These are phyloP conservation scores for Trametes cubensis DNA, from an alignment of 768 basidiomycete species.

Conservation along the genomic window DNA sequence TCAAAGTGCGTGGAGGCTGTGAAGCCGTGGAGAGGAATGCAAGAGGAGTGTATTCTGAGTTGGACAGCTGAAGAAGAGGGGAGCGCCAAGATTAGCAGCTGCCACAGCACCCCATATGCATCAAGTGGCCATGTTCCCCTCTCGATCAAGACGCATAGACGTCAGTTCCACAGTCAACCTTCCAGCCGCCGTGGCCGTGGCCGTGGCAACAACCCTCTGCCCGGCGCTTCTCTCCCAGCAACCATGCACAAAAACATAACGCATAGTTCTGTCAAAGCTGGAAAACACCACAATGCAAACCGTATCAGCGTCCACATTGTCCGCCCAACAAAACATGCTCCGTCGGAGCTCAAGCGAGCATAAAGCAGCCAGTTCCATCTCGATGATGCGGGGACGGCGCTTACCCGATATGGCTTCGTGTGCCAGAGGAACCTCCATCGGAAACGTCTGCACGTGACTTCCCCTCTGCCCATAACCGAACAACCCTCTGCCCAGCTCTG, in stretches of 20 bases:
- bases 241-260: neutral
- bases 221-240: too few relatives aligned
- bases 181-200: constrained; percentile 8
- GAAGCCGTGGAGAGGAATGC: neutral
- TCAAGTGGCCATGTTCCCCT: neutral
- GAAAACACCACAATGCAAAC: neutral
- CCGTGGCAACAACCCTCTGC: neutral
- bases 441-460: constrained; percentile 34
- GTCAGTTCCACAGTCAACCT: constrained; percentile 4
- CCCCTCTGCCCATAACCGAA: constrained; percentile 44
- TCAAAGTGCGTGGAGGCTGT: neutral
- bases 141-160: constrained; percentile 12
- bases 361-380: constrained; percentile 7
- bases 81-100: constrained; percentile 1
- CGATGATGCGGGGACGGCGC: constrained; percentile 9
- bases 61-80: neutral
- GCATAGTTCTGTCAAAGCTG: neutral
- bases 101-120: too few relatives aligned
- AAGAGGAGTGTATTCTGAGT: neutral
- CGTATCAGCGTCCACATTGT: neutral
- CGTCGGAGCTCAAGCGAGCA: constrained; percentile 3
- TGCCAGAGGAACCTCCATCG: constrained; percentile 29
- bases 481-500: constrained; percentile 74
- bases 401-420: constrained; percentile 21
- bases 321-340: neutral